Percentiles rank a stretch among this genome's conserved stretches.
These are phyloP conservation scores for Angomonas ambiguus DNA, from an alignment of 208 protist genomes.

Conservation along the genomic window DNA sequence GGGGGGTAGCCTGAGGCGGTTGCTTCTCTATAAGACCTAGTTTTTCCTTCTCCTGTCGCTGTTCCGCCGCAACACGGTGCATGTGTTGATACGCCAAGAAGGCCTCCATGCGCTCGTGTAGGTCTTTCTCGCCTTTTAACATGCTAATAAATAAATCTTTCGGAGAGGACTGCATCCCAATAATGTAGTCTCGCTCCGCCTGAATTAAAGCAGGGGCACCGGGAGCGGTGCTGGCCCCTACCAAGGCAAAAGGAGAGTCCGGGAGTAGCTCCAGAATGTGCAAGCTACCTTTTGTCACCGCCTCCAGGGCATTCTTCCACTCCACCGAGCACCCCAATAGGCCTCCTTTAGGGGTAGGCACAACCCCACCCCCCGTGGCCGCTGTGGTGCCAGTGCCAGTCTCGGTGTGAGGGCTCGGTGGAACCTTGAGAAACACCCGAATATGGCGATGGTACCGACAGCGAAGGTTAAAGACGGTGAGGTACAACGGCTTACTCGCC, in stretches of 20 bases:
- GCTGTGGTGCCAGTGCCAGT: conserved; percentile 13
- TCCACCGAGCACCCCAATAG: conserved; percentile 85
- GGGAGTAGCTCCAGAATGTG: conserved; percentile 67
- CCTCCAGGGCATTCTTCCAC: conserved; percentile 40
- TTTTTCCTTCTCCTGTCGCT: conserved; percentile 61
- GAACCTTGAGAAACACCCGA: conserved; percentile 17
- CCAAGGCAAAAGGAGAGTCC: conserved; percentile 38
- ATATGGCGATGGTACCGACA: conserved; percentile 59
- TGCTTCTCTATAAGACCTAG: conserved; percentile 49
- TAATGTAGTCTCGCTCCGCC: conserved; percentile 67
- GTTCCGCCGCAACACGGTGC: conserved; percentile 26
- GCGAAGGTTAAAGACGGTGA: conserved; percentile 71
- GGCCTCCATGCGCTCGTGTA: conserved; percentile 52
- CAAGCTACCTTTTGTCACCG: conserved; percentile 30
- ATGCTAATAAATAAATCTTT: conserved; percentile 52
- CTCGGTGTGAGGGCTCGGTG: neutral
- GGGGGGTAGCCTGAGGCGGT: neutral
- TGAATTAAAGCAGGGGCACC: conserved; percentile 29
- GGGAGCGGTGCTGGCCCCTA: neutral
- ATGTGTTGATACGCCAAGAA: conserved; percentile 55
- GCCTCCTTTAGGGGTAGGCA: conserved; percentile 35
- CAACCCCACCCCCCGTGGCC: conserved; percentile 10
- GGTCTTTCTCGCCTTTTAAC: conserved; percentile 54
- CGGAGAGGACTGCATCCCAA: conserved; percentile 75
- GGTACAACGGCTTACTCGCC: neutral